Conservation (phyloP, 1,139 yeast species). For the Candida pseudoviswanathii region DNA sequence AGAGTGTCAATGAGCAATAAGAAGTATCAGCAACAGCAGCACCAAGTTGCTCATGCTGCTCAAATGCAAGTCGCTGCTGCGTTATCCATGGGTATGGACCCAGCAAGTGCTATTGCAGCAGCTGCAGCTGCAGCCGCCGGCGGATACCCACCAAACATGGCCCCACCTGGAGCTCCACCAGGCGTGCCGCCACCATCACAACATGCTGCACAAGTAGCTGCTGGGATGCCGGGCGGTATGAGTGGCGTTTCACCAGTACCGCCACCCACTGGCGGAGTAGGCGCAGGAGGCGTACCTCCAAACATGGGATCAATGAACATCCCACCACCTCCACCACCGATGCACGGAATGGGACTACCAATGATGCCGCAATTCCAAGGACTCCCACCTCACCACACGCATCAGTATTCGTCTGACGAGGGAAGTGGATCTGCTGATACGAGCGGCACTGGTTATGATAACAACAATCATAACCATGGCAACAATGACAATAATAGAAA, state of each 20-base stretch:
- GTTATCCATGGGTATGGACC: constrained; percentile 39
- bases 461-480: not conserved
- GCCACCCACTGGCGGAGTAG: too few relatives aligned
- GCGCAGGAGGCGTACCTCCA: constrained; percentile 8
- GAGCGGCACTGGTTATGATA: constrained; percentile 6
- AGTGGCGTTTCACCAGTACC: too few relatives aligned
- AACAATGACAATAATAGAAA: constrained; percentile 1
- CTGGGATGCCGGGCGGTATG: too few relatives aligned
- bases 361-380: constrained; percentile 13
- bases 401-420: constrained; percentile 7
- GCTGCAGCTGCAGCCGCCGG: constrained; percentile 29
- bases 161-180: constrained; percentile 14
- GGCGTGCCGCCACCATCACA: not conserved
- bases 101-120: constrained; percentile 31
- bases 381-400: constrained; percentile 6
- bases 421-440: constrained; percentile 10
- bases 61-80: constrained; percentile 41
- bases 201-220: too few relatives aligned
- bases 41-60: constrained; percentile 33
- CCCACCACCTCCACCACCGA: constrained; percentile 12
- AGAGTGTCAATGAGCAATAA: constrained; percentile 47
- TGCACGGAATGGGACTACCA: constrained; percentile 17
- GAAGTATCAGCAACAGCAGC: constrained; percentile 37
- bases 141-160: constrained; percentile 17
- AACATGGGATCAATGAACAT: constrained; percentile 3